A percentile compares a stretch with the other conserved stretches of the same genome.
Conservation (phyloP, 2,329 filamentous ascomycete genomes). For the Leptographium radiaticola region DNA sequence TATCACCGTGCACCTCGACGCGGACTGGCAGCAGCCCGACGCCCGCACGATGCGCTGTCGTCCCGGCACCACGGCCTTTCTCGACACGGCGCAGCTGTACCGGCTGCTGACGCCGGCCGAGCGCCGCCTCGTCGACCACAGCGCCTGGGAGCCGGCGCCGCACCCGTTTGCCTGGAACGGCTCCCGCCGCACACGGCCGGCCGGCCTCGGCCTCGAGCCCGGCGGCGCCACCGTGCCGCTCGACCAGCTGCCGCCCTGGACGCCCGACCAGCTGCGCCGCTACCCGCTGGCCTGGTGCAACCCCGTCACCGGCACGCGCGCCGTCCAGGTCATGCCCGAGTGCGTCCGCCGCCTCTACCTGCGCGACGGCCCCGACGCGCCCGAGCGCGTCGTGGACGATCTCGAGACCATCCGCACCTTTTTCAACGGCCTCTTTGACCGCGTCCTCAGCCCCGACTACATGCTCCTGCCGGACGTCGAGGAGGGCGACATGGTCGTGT, state of each 20-base stretch:
- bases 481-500: constrained; percentile 28
- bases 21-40: constrained; percentile 13
- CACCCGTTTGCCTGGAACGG: constrained; percentile 1
- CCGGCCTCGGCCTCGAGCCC: not conserved
- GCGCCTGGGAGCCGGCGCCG: not conserved
- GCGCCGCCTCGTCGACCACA: not conserved
- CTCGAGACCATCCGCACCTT: constrained; percentile 22
- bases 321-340: constrained; percentile 28
- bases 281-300: constrained; percentile 33
- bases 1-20: constrained; percentile 23
- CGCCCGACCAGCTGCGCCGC: constrained; percentile 16
- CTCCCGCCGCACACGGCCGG: not conserved
- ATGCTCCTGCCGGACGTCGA: constrained; percentile 23
- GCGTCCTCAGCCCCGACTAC: constrained; percentile 27
- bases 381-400: constrained; percentile 23
- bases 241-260: not conserved
- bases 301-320: constrained; percentile 24
- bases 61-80: constrained; percentile 13
- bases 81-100: not conserved
- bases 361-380: constrained; percentile 18
- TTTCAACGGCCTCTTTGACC: constrained; percentile 22
- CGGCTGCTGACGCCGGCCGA: not conserved
- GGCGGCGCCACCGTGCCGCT: not conserved
- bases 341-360: constrained; percentile 25
- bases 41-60: constrained; percentile 16